phyloP scores from a whole-genome alignment of 495 filamentous ascomycete genomes.

The Penicillium bovifimosum region DNA sequence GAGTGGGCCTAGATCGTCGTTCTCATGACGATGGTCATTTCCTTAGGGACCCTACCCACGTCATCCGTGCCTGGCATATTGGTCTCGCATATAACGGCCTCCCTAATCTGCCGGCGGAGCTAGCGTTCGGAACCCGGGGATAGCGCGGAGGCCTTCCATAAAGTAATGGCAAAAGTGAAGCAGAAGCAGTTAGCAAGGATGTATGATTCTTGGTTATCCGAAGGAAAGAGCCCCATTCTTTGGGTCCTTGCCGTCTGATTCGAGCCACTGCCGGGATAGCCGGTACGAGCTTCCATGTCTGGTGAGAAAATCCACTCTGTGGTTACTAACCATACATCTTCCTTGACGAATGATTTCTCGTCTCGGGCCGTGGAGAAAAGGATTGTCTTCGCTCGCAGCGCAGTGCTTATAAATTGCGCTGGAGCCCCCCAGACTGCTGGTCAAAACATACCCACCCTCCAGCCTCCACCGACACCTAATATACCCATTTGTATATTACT shows the following conservation, averaged over 20 bases:
- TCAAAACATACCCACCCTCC: not conserved
- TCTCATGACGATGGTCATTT: constrained; percentile 29
- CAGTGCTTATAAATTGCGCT: constrained; percentile 26
- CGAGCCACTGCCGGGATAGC: constrained; percentile 22
- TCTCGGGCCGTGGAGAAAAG: constrained; percentile 17
- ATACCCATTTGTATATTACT: not conserved
- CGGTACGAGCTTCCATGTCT: constrained; percentile 21
- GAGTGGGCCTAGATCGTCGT: constrained; percentile 27
- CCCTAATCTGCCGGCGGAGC: not conserved
- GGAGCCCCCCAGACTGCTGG: constrained; percentile 5
- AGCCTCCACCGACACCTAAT: not conserved
- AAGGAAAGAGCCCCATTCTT: not conserved
- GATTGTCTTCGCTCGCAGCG: constrained; percentile 6
- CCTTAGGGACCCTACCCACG: constrained; percentile 9
- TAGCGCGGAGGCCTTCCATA: not conserved
- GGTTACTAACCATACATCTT: constrained; percentile 12
- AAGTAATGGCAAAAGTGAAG: constrained; percentile 3
- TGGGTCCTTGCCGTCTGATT: constrained; percentile 11
- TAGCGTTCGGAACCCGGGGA: not conserved
- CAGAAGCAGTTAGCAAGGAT: not conserved
- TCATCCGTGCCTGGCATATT: constrained; percentile 20
- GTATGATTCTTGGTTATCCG: constrained; percentile 8
- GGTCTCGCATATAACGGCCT: constrained; percentile 2
- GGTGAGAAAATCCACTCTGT: constrained; percentile 26
- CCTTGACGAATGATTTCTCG: constrained; percentile 15